Base-by-base conservation (phyloP, 2,329 filamentous ascomycete genomes). In the Gaeumannomyces tritici region DNA sequence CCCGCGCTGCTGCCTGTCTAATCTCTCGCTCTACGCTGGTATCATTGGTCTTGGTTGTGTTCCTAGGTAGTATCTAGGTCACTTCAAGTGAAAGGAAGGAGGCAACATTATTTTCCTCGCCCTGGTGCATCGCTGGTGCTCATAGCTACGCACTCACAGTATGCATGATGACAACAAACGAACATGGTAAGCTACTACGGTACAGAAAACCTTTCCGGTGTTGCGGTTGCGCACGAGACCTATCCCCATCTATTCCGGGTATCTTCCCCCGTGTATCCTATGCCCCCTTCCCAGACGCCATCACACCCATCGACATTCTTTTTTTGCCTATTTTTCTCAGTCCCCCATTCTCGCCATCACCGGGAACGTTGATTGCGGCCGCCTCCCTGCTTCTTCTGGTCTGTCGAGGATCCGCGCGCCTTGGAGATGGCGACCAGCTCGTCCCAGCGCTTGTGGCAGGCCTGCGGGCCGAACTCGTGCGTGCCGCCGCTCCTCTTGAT, bases 401-500 rank as follows among this genome's bases (percentile, higher is more conserved):
- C 18, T 5, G 60, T 24, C 29, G 58, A 57, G 29, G 62, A 63
- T 5, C 61, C 63, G 18, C 12, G 4, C 8, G 27, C 57, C 13
- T 28, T 33, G 57, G 62, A 60, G 59, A 62, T 61, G 0, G 68
- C 65, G 35, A 73, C 69, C 59, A 82, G 70, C 62, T 80, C 75
- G 62, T 83, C 76, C 80, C 82, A 87, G 63, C 81, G 80, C 73
- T 82, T 84, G 47, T 80, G 79, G 66, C 83, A 85, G 0, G 84
- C 85, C 13, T 81, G 78, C 65, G 81, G 79, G 11, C 83, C 83
- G 68, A 87, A 88, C 58, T 75, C 75, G 69, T 87, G 87, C 3
- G 80, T 80, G 2, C 82, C 83, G 1, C 82, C 83, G 55, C 80
- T 71, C 0, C 73, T 65, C 18, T 69, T 67, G 54, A 88, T 86